Evolutionary conservation across 1,284 basidiomycete genomes (phyloP), one percentile per base, ranked within the genome.

Genomic region (Boletellus deceptivus): DNA sequence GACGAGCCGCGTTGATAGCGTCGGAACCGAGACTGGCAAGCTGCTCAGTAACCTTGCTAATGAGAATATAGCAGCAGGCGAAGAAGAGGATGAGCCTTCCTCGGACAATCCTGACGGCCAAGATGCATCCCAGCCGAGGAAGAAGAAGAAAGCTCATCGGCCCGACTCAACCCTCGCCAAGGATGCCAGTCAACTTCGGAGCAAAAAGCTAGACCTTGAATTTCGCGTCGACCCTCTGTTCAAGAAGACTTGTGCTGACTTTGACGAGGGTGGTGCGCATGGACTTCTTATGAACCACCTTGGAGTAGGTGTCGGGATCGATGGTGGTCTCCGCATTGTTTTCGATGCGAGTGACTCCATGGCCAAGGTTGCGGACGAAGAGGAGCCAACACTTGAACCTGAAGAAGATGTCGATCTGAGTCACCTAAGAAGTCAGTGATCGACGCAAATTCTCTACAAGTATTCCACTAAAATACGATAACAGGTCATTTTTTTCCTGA

Each of bases 171-270:
- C 93, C 0, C 78, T 98, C 6, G 93, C 89, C 48, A 94, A 94
- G 68, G 86, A 87, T 55, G 83, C 84, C 24, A 72, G 81, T 5
- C 87, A 93, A 55, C 78, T 99, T 29, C 84, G 87, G 60, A 89
- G 85, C 72, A 98, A 98, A 78, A 97, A 96, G 67, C 78, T 93
- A 40, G 93, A 97, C 56, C 79, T 96, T 27, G 97, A 98, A 66
- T 98, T 98, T 71, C 89, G 86, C 40, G 93, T 98, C 36, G 96
- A 99, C 67, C 97, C 96, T 2, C 75, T 99, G 27, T 99, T 99
- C 77, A 91, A 86, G 71, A 99, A 99, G 77, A 99, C 97, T 0
- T 94, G 88, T 57, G 97, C 93, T 18, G 97, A 99, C 68, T 99
- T 99, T 67, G 96, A 99, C 68, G 97, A 99, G 70, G 97, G 96